Conservation (phyloP, 805 yeast species). For the Danielia oregonensis region DNA sequence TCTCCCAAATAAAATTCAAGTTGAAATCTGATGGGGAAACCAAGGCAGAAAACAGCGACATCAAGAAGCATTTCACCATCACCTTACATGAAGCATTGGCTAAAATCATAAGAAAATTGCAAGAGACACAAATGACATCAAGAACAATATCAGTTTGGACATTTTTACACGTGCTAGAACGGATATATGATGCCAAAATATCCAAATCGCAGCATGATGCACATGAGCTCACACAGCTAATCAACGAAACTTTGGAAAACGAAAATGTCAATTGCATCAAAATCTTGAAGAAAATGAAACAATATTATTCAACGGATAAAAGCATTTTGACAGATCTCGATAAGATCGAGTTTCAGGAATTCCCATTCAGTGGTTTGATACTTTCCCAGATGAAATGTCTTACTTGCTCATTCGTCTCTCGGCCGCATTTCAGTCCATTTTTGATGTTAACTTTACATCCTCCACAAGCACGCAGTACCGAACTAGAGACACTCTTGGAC, state of each 20-base stretch:
- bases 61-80: slow-evolving; percentile 27
- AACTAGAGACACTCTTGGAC: slow-evolving; percentile 51
- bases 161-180: slow-evolving; percentile 67
- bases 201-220: slow-evolving; percentile 91
- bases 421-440: slow-evolving; percentile 56
- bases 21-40: slow-evolving; percentile 5
- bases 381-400: slow-evolving; percentile 69
- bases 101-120: slow-evolving; percentile 50
- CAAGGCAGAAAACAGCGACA: slow-evolving; percentile 9
- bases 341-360: slow-evolving; percentile 44
- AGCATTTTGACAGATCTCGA: slow-evolving; percentile 6
- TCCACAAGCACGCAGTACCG: slow-evolving; percentile 51
- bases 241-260: slow-evolving; percentile 71
- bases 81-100: slow-evolving; percentile 60
- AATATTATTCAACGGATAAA: slow-evolving; percentile 3
- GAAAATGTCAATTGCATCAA: slow-evolving; percentile 50
- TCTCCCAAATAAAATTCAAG: slow-evolving; percentile 11
- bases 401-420: slow-evolving; percentile 59
- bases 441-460: slow-evolving; percentile 70
- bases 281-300: slow-evolving; percentile 21
- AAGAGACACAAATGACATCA: slow-evolving; percentile 53
- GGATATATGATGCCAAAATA: slow-evolving; percentile 66
- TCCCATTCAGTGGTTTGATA: slow-evolving; percentile 71
- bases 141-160: slow-evolving; percentile 74
- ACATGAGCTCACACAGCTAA: slow-evolving; percentile 81